Conservation (phyloP, 2,329 filamentous ascomycete species). For the Polychaeton citri region DNA sequence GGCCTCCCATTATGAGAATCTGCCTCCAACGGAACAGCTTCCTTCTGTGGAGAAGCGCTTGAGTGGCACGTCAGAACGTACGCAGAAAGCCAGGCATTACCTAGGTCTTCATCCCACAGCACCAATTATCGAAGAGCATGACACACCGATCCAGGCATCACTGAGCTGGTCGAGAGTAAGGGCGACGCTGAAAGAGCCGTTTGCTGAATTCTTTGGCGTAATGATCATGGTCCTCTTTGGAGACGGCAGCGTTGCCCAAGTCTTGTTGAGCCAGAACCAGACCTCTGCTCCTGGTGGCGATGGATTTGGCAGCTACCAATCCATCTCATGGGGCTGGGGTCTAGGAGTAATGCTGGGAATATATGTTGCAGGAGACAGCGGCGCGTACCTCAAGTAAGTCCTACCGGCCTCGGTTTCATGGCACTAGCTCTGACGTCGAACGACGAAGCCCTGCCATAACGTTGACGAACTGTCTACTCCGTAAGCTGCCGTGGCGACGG, state of each 20-base stretch:
- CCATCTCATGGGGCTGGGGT: slow-evolving; percentile 34
- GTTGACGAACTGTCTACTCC: slow-evolving; percentile 29
- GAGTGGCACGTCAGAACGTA: background rate
- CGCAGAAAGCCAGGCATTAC: background rate
- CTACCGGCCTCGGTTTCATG: no score
- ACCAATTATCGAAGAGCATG: slow-evolving; percentile 29
- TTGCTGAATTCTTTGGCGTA: slow-evolving; percentile 31
- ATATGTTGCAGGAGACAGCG: slow-evolving; percentile 29
- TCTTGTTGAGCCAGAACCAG: slow-evolving; percentile 24
- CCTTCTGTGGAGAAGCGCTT: background rate
- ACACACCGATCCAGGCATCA: slow-evolving; percentile 21
- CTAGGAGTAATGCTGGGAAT: slow-evolving; percentile 39
- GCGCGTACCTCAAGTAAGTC: slow-evolving; percentile 37
- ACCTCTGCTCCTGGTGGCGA: slow-evolving; percentile 27
- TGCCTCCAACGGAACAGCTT: background rate
- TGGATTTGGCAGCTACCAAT: slow-evolving; percentile 29
- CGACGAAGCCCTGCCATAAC: slow-evolving; percentile 34
- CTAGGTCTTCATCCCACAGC: slow-evolving; percentile 27
- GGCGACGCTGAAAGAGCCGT: slow-evolving; percentile 27
- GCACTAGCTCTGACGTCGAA: no score
- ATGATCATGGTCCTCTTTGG: slow-evolving; percentile 31
- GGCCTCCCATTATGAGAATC: slow-evolving; percentile 2
- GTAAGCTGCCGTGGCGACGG: slow-evolving; percentile 40
- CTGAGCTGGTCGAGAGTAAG: slow-evolving; percentile 26
- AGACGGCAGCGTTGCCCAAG: slow-evolving; percentile 31